A percentile compares a stretch with the other conserved stretches of the same genome.
Evolutionary conservation across 768 basidiomycete species (phyloP).

Genomic region (Collybia sp.): DNA sequence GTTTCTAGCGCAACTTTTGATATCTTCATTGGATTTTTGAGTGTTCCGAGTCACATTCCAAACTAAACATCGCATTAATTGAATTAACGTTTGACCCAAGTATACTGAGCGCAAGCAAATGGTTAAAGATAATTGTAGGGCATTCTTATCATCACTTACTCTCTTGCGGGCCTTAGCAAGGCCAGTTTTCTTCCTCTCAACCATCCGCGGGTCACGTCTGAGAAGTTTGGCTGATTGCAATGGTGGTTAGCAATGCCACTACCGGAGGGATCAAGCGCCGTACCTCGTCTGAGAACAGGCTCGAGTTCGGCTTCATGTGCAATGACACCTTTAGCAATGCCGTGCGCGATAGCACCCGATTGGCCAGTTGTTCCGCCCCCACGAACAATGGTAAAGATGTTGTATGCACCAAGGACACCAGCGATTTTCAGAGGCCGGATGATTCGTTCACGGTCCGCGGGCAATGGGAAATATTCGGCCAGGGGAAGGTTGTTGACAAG

Average conservation of each 20-base stretch:
- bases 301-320: conserved; percentile 67
- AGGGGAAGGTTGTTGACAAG: conserved; percentile 85
- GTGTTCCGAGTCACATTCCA: not conserved
- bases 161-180: conserved; percentile 87
- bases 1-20: not conserved
- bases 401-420: conserved; percentile 83
- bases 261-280: conserved; percentile 13
- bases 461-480: conserved; percentile 69
- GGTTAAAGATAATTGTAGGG: conserved; percentile 7
- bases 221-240: conserved; percentile 66
- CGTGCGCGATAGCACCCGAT: conserved; percentile 80
- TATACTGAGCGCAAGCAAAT: conserved; percentile 55
- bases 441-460: conserved; percentile 75
- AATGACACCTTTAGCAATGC: conserved; percentile 69
- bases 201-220: conserved; percentile 93
- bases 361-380: conserved; percentile 93
- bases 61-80: not conserved
- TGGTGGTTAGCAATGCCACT: conserved; percentile 5
- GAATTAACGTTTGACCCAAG: conserved; percentile 93
- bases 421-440: conserved; percentile 82
- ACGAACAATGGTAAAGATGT: conserved; percentile 65
- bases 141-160: conserved; percentile 43
- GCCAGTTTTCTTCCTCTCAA: conserved; percentile 97
- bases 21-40: conserved; percentile 1
- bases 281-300: conserved; percentile 69